Evolutionary conservation across 208 protist species (phyloP).

Genomic region (Trypanosoma brucei): DNA sequence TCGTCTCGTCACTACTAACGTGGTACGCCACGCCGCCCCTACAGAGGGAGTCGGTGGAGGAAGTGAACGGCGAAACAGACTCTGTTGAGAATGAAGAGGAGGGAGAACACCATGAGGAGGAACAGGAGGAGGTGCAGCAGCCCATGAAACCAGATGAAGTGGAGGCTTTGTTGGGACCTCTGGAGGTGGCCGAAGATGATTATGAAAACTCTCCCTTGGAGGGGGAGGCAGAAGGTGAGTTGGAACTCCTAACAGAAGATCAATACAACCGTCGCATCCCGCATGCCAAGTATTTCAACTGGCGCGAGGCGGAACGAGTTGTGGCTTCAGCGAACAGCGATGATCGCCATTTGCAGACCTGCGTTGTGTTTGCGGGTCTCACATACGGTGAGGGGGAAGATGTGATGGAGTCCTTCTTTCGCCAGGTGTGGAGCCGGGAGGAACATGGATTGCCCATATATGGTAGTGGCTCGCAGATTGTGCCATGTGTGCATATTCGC

Average conservation of each 20-base stretch:
- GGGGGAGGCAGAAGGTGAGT: conserved; percentile 5
- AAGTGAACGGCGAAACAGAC: conserved; percentile 14
- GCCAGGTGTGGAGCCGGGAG: conserved; percentile 74
- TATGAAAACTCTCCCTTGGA: conserved; percentile 1
- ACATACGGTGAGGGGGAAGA: conserved; percentile 90
- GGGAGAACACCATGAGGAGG: conserved; percentile 14
- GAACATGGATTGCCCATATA: conserved; percentile 74
- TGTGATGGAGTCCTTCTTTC: conserved; percentile 83
- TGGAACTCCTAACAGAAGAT: conserved; percentile 89
- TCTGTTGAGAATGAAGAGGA: conserved; percentile 34
- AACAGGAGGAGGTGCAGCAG: conserved; percentile 22
- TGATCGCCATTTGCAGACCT: conserved; percentile 78
- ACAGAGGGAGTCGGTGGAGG: conserved; percentile 11
- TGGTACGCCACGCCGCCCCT: conserved; percentile 85
- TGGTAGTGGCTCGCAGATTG: conserved; percentile 76
- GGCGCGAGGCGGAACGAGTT: conserved; percentile 89
- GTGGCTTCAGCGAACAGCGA: conserved; percentile 73
- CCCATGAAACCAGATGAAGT: conserved; percentile 34
- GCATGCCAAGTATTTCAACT: conserved; percentile 89
- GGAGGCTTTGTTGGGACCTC: conserved; percentile 25
- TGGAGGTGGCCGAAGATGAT: conserved; percentile 1
- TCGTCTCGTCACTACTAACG: conserved; percentile 86
- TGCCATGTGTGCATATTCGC: conserved; percentile 90
- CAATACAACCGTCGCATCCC: conserved; percentile 91
- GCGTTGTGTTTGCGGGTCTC: conserved; percentile 86